Base-by-base conservation (phyloP, 208 protist genomes). In the Leishmania tropica region DNA sequence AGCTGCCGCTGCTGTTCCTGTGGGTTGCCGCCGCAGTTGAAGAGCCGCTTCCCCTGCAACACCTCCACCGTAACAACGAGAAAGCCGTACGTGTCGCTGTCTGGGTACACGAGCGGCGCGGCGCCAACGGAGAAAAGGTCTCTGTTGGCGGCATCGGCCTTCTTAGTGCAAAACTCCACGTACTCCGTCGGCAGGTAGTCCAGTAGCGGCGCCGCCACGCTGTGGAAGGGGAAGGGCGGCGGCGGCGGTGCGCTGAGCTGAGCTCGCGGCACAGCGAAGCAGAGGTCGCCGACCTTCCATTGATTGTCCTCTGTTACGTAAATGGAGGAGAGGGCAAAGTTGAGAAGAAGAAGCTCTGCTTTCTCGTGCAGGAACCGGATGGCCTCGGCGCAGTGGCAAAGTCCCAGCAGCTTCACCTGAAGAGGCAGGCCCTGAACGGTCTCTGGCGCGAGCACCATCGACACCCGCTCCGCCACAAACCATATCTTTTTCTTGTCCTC, bases 51-150 rank as follows among this genome's bases (percentile, higher is more conserved):
- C 48, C 76, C 62, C n/a, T 83, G 84, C 10, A 94, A 70, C 28
- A 90, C 83, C 71, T 91, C 87, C 40, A 78, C 81, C 40, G 83
- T 83, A 28, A 90, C 81, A 31, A 95, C 56, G 6, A 95, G 71
- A 81, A 95, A 93, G 45, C 81, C 72, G 81, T 89, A 93, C 1
- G 92, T 81, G 81, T 93, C 89, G 75, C 83, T 92, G 65, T 95
- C 87, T 3, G 89, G 87, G 47, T 88, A 81, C 24, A 84, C 82
- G 13, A 87, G 82, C 47, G 87, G 85, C 24, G 80, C 48, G 1
- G 24, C 11, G 28, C 24, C 62, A 6, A n/a, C 72, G 19, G 28
- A 53, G 40, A 79, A 78, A 64, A 74, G 65, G 81, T 68, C 77
- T 45, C 73, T 74, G 72, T 60, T 78, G 1, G 67, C 62, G 28